These are phyloP conservation scores for Leishmania martiniquensis DNA, from an alignment of 208 protist genomes.

Conservation along the genomic window DNA sequence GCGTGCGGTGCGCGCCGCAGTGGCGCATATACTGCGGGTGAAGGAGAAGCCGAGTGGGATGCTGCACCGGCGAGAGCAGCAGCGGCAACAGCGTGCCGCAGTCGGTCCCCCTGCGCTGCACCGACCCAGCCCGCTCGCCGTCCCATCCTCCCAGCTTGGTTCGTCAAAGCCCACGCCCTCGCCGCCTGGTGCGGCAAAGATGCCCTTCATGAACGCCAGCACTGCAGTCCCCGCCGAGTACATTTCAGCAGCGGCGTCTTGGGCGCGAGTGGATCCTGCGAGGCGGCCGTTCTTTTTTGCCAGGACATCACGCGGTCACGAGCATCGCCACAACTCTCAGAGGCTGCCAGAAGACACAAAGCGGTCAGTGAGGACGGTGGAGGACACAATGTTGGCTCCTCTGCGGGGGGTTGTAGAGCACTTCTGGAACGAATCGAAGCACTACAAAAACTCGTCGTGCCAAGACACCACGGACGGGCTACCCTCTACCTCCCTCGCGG, in stretches of 20 bases:
- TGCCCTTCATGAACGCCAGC: neutral
- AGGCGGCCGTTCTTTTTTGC: slow-evolving; percentile 31
- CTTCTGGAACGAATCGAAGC: slow-evolving; percentile 32
- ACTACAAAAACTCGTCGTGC: neutral
- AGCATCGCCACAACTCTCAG: neutral
- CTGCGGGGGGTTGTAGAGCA: slow-evolving; percentile 55
- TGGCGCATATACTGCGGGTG: slow-evolving; percentile 9
- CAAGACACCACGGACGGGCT: neutral
- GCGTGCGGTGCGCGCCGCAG: slow-evolving; percentile 40
- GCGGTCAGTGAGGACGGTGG: slow-evolving; percentile 7
- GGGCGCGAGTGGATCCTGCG: slow-evolving; percentile 33
- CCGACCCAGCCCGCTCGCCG: slow-evolving; percentile 34
- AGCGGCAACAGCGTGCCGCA: neutral
- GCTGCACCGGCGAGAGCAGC: neutral
- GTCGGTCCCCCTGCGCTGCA: neutral
- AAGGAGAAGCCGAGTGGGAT: neutral
- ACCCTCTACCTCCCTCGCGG: neutral
- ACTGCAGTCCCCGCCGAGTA: slow-evolving; percentile 1
- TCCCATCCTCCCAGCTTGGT: slow-evolving; percentile 32
- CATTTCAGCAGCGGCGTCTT: slow-evolving; percentile 20
- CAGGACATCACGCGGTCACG: neutral
- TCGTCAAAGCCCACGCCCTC: neutral
- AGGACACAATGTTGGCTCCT: slow-evolving; percentile 41
- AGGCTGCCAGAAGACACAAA: neutral
- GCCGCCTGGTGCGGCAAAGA: neutral